Evolutionary conservation across 2,329 filamentous ascomycete species (phyloP), one percentile per base, ranked within the genome.

Genomic region (Xylogone sp.): DNA sequence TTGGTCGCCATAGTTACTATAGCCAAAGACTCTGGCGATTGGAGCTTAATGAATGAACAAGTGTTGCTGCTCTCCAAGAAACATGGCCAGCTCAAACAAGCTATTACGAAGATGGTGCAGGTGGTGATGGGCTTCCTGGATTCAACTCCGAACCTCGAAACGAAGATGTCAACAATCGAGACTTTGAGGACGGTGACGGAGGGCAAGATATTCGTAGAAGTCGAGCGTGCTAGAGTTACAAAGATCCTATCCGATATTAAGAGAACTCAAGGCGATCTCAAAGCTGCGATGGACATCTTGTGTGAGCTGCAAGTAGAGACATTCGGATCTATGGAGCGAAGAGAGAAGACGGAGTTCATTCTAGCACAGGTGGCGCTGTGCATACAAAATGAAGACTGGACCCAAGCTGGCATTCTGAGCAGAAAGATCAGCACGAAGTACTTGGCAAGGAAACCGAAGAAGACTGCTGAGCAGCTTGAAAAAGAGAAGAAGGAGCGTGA

Each of bases 151-250:
- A 87, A 83, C 65, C 67, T 90, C 55, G 91, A 97, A 62, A 91
- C 84, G 31, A 99, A 97, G 76, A 78, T 99, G 52, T 87, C 89
- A 20, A 84, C 96, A 53, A 99, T 99, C 65, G 93, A 99, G 73
- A 95, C 93, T 1, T 73, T 99, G 65, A 84, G 94, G 62, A 97
- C 93, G 42, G 93, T 99, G 46, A 99, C 94, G 8, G 94, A 99
- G 73, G 94, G 94, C 74, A 99, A 99, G 87, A 99, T 99, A 69
- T 99, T 99, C 65, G 93, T 99, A 63, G 94, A 99, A 77, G 94
- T 99, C 49, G 94, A 99, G 79, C 86, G 94, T 61, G 94, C 94
- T 58, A 88, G 94, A 61, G 87, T 99, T 54, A 99, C 94, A 63
- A 90, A 87, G 68, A 95, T 96, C 59, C 80, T 99, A 12, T 97